Evolutionary conservation across 1,284 basidiomycete species (phyloP), one percentile per base, ranked within the genome.

Genomic region (Apiotrichum gracile): DNA sequence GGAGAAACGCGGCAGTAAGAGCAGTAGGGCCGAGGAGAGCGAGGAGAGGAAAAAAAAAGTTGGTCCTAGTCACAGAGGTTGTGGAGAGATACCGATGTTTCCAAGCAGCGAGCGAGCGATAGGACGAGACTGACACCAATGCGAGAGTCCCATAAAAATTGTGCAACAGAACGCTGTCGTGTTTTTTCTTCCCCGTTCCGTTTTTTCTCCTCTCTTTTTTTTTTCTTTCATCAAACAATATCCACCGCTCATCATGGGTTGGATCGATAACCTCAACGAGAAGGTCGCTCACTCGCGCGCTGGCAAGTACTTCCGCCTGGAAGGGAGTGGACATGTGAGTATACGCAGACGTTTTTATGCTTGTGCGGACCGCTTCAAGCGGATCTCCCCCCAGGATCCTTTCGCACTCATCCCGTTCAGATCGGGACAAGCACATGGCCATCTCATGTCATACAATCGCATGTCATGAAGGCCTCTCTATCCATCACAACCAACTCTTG

Each of bases 301-400:
- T 33, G 90, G 90, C 47, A 78, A 82, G 66, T 89, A 86, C 83
- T 92, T 93, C 78, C 80, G 83, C 47, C 79, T 93, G 27, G 89
- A 91, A 63, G 89, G 88, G 13, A 86, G 83, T 37, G 89, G 88
- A 22, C 86, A 85, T 67, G 57, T 59, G 44, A 49, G 57, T 53
- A 24, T 14, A 34, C 29, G 19, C 31, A 34, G 29, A 38, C 31
- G n/a, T n/a, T 37, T 37, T 37, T 37, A 19, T 22, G 19, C 13
- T 38, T 19, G n/a, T 9, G 29, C 40, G 26, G 35, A 27, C 13
- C 22, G 16, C 25, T 13, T 22, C 12, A 14, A 10, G 19, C 29
- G 12, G 24, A 43, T 35, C 38, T 34, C n/a, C n/a, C n/a, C n/a
- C 13, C 0, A n/a, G 29, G n/a, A 31, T 17, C 17, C 13, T 5